These are phyloP conservation scores for Wickerhamomyces sydowiorum DNA, from an alignment of 805 yeast species.

Conservation along the genomic window DNA sequence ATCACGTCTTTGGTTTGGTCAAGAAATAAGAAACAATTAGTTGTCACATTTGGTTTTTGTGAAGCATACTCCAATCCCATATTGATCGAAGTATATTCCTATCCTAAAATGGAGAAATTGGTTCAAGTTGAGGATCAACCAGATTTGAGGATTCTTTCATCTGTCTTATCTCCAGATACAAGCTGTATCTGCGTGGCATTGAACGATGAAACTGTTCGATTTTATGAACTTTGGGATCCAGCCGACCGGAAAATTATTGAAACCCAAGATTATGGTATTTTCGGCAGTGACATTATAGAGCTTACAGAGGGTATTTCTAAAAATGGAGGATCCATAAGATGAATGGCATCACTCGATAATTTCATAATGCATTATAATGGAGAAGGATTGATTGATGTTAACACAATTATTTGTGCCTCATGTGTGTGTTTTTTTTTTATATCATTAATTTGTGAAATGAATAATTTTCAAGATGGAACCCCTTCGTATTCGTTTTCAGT, in stretches of 20 bases:
- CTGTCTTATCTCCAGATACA: constrained; percentile 61
- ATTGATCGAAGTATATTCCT: constrained; percentile 56
- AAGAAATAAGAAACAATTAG: constrained; percentile 50
- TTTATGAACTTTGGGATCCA: constrained; percentile 66
- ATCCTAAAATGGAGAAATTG: constrained; percentile 53
- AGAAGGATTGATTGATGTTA: too few relatives aligned
- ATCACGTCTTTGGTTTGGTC: constrained; percentile 82
- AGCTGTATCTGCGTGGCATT: constrained; percentile 65
- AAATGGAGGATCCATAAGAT: constrained; percentile 23
- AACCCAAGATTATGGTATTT: constrained; percentile 38
- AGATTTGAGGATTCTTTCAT: constrained; percentile 56
- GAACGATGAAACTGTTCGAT: constrained; percentile 71
- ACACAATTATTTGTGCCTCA: too few relatives aligned
- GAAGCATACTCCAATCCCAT: constrained; percentile 38
- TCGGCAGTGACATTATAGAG: constrained; percentile 54
- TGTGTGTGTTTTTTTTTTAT: too few relatives aligned
- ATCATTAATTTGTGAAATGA: too few relatives aligned
- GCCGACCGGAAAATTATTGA: constrained; percentile 28
- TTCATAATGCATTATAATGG: too few relatives aligned
- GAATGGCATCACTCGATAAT: too few relatives aligned
- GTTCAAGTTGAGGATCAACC: constrained; percentile 44
- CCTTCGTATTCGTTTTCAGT: constrained; percentile 74
- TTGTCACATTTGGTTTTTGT: constrained; percentile 81
- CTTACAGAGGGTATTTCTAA: constrained; percentile 47
- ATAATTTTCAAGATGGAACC: constrained; percentile 71